phyloP scores from a whole-genome alignment of 352 stramenopile genomes.

The Pythium brassicae region DNA sequence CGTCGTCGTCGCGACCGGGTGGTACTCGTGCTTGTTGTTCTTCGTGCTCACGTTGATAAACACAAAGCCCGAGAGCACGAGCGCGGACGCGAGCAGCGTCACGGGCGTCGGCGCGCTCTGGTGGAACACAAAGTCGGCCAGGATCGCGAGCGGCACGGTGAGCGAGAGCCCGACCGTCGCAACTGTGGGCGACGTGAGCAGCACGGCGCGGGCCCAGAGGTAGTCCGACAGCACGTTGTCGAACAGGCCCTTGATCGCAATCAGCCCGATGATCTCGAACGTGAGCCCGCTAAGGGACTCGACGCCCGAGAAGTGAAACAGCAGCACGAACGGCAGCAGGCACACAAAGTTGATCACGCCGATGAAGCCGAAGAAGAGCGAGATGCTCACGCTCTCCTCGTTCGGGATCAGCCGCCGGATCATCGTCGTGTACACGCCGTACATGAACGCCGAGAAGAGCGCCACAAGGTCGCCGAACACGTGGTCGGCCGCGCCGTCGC shows the following conservation, averaged over 20 bases:
- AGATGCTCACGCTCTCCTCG: slow-evolving; percentile 87
- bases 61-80: slow-evolving; percentile 78
- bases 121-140: slow-evolving; percentile 83
- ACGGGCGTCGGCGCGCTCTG: slow-evolving; percentile 38
- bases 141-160: slow-evolving; percentile 95
- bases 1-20: too few relatives aligned
- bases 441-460: slow-evolving; percentile 84
- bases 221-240: slow-evolving; percentile 96
- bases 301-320: slow-evolving; percentile 66
- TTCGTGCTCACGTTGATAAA: slow-evolving; percentile 38
- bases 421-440: slow-evolving; percentile 92
- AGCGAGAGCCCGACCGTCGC: slow-evolving; percentile 95
- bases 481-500: slow-evolving; percentile 21
- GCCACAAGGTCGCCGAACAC: slow-evolving; percentile 66
- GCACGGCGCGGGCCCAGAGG: slow-evolving; percentile 92
- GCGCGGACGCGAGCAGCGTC: slow-evolving; percentile 52
- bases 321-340: slow-evolving; percentile 53
- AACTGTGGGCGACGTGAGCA: slow-evolving; percentile 96
- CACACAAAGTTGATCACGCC: slow-evolving; percentile 86
- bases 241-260: slow-evolving; percentile 89
- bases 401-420: slow-evolving; percentile 76
- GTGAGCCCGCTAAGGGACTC: slow-evolving; percentile 65
- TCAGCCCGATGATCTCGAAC: slow-evolving; percentile 76
- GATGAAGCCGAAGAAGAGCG: slow-evolving; percentile 95
- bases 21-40: slow-evolving; percentile 7